Evolutionary conservation across 768 basidiomycete species (phyloP).

Genomic region (Lactarius pseudohatsudake): DNA sequence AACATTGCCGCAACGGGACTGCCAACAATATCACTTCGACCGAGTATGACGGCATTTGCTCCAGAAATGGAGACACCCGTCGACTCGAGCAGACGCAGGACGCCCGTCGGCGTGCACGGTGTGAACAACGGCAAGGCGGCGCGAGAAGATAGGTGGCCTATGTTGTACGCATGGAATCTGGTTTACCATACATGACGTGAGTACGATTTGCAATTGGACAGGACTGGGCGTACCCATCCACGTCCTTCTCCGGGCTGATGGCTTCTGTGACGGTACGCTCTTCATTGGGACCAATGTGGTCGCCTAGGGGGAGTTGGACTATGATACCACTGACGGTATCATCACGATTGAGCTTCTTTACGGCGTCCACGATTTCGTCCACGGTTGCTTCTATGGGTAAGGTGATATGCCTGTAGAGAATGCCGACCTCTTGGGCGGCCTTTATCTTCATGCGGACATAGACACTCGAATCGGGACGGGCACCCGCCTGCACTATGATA

Average conservation of each 20-base stretch:
- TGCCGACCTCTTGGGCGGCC: constrained; percentile 92
- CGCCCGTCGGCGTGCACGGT: constrained; percentile 94
- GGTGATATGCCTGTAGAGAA: constrained; percentile 78
- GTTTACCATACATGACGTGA: constrained; percentile 1
- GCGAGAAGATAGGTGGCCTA: constrained; percentile 90
- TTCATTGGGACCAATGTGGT: constrained; percentile 75
- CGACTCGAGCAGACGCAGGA: constrained; percentile 85
- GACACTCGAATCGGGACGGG: constrained; percentile 82
- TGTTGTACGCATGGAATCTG: constrained; percentile 98
- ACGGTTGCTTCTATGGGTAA: constrained; percentile 68
- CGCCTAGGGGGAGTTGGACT: constrained; percentile 91
- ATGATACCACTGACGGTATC: constrained; percentile 83
- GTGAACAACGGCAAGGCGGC: constrained; percentile 86
- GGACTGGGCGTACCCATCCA: constrained; percentile 73
- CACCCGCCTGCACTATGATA: constrained; percentile 92
- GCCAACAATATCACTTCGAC: constrained; percentile 97
- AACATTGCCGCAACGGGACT: constrained; percentile 92
- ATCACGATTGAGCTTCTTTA: constrained; percentile 82
- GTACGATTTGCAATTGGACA: background rate
- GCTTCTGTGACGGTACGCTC: constrained; percentile 94
- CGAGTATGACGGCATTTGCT: constrained; percentile 86
- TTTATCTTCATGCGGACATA: constrained; percentile 99
- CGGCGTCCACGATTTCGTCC: constrained; percentile 72
- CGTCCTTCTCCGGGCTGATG: constrained; percentile 90
- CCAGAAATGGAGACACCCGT: constrained; percentile 79